Evolutionary conservation across 1,284 basidiomycete genomes (phyloP), one percentile per base, ranked within the genome.

Genomic region (Phaffia rhodozyma): DNA sequence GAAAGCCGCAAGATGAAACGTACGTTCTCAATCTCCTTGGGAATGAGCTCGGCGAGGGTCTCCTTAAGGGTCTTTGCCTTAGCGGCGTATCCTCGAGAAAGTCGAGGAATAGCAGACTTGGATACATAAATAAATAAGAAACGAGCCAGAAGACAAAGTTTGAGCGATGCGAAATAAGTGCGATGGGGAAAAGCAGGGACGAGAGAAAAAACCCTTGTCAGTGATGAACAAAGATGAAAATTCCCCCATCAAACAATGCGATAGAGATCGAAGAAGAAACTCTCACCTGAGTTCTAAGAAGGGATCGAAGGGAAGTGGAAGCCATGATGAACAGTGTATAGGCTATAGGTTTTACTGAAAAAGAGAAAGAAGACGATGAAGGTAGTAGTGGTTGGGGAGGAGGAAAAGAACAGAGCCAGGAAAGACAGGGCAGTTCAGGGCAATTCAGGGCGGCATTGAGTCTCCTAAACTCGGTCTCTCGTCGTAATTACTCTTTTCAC

Each of bases 31-130:
- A 89, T 81, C 75, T 92, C 87, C 68, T 81, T 80, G 67, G 91
- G 92, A 72, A 96, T 93, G 76, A 96, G 84, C 78, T 93, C 87
- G 58, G 87, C 83, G 68, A 96, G 81, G 66, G 89, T 83, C 78
- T 94, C 90, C 79, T 92, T 92, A 76, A 94, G 83, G 54, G 89
- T 85, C 69, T 83, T 80, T 57, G 82, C 82, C 76, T 85, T 89
- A 61, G 82, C 79, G 50, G 87, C 75, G 69, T 76, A 78, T 32
- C 72, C 71, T 63, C 77, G 72, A 53, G 73, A 72, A 62, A 76
- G 66, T 61, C 60, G 64, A 5, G 64, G 64, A 50, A 49, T 49
- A 11, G 58, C 47, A 13, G 55, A 48, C 60, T 66, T 43, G 47
- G 11, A 11, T 23, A 50, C 1, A 23, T n/a, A 58, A n/a, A n/a